Base-by-base conservation (phyloP, 2,329 filamentous ascomycete species). In the Diaporthe citrichinensis region DNA sequence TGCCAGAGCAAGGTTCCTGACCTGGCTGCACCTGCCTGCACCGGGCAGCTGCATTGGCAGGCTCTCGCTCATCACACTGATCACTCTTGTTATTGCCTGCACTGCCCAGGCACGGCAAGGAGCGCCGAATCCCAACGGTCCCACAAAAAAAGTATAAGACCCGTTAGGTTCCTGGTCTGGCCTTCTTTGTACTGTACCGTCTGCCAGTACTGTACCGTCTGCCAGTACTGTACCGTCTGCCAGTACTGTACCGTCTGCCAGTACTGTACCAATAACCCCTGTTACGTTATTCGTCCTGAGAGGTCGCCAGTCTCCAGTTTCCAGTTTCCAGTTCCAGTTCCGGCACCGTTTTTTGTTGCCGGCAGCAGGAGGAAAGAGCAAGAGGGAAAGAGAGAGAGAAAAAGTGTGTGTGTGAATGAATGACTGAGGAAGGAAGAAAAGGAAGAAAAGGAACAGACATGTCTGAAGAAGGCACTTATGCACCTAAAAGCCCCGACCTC, bases 381-480 rank as follows among this genome's bases (percentile, higher is more conserved):
- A 51, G 44, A 67, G 25, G 25, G 39, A 28, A 23, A 31, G 12
- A 51, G 44, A 67, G 25, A 17, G 39, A 28, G 31, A 31, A 39
- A 41, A n/a, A 25, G 41, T 20, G 73, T 49, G 28, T 53, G 65
- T 44, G 71, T 61, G 71, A 55, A 31, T 62, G 55, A 74, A 57
- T 57, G 73, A 44, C 25, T 28, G 39, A 55, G 39, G 73, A 53
- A n/a, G 44, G 41, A 51, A 53, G 55, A 55, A 46, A 67, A 51
- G 23, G 4, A 46, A 49, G 53, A 28, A 73, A 72, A 68, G 23
- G 6, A 62, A 55, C 51, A 28, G 71, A 62, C 58, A 76, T 76
- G 74, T 74, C 74, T 76, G 74, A 68, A 53, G 71, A 73, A 44
- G 58, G 58, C 58, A 73, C 71, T 20, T 73, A 73, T 62, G 61